Percentiles rank a stretch among this genome's conserved stretches.
phyloP scores from a whole-genome alignment of 2,329 filamentous ascomycete species.

The Cytospora piceicola region DNA sequence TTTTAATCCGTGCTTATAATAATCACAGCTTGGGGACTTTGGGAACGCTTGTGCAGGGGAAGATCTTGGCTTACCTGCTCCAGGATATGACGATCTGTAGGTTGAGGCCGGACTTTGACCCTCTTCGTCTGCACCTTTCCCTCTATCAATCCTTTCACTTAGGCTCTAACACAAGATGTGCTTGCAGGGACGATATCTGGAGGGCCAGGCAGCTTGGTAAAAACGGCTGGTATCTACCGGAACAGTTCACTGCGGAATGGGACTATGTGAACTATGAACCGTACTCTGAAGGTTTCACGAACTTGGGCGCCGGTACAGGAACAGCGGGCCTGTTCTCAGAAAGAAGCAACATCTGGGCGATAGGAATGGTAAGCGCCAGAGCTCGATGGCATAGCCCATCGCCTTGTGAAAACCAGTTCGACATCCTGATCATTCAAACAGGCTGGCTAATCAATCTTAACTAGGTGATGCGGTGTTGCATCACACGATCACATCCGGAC shows the following conservation, averaged over 20 bases:
- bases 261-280: conserved; percentile 23
- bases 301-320: background rate
- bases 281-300: conserved; percentile 16
- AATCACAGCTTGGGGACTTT: conserved; percentile 1
- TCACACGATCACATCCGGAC: background rate
- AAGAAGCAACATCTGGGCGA: conserved; percentile 16
- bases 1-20: background rate
- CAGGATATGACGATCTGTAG: conserved; percentile 1
- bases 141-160: no score
- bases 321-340: background rate
- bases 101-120: background rate
- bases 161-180: background rate
- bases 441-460: background rate
- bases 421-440: no score
- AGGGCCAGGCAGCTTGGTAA: background rate
- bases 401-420: no score
- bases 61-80: background rate
- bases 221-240: background rate
- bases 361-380: background rate
- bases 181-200: background rate
- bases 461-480: background rate
- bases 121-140: background rate
- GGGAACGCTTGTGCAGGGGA: background rate
- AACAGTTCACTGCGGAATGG: conserved; percentile 20
- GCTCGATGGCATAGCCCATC: background rate